These are phyloP conservation scores for Leptographium lundbergii DNA, from an alignment of 2,329 filamentous ascomycete species.

Conservation along the genomic window DNA sequence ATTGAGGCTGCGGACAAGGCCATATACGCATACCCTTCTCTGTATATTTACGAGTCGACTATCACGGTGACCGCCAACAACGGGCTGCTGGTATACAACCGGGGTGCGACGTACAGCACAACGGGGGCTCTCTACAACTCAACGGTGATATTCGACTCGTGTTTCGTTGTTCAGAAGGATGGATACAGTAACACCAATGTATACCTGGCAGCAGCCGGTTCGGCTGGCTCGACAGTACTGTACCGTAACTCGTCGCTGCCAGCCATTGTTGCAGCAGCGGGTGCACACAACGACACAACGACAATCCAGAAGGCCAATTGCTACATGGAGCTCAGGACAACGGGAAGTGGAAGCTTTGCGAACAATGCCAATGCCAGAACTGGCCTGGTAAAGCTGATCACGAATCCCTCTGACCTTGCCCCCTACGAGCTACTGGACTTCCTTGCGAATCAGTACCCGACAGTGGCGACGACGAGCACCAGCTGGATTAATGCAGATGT, in stretches of 20 bases:
- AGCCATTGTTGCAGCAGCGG: slow-evolving; percentile 23
- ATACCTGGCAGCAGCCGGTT: slow-evolving; percentile 28
- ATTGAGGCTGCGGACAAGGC: slow-evolving; percentile 29
- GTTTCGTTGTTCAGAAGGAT: slow-evolving; percentile 21
- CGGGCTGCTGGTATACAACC: slow-evolving; percentile 25
- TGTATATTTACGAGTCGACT: slow-evolving; percentile 30
- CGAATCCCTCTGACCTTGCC: slow-evolving; percentile 19
- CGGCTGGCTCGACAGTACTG: slow-evolving; percentile 24
- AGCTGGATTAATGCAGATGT: slow-evolving; percentile 25
- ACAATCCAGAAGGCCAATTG: slow-evolving; percentile 20
- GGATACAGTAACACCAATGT: slow-evolving; percentile 24
- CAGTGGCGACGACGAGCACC: slow-evolving; percentile 19
- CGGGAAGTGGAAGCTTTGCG: slow-evolving; percentile 26
- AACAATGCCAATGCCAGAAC: slow-evolving; percentile 21
- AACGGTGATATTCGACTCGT: slow-evolving; percentile 27
- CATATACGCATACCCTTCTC: slow-evolving; percentile 25
- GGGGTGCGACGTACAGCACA: slow-evolving; percentile 17
- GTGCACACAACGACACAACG: slow-evolving; percentile 18
- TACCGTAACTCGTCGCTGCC: slow-evolving; percentile 26
- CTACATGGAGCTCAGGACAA: slow-evolving; percentile 29
- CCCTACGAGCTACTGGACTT: slow-evolving; percentile 22
- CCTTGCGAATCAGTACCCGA: slow-evolving; percentile 21
- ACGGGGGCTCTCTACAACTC: slow-evolving; percentile 22
- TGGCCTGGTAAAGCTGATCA: slow-evolving; percentile 21
- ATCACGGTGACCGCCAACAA: slow-evolving; percentile 24